phyloP scores from a whole-genome alignment of 192 early-diverging fungal species.

The Chytriomyces hyalinus region DNA sequence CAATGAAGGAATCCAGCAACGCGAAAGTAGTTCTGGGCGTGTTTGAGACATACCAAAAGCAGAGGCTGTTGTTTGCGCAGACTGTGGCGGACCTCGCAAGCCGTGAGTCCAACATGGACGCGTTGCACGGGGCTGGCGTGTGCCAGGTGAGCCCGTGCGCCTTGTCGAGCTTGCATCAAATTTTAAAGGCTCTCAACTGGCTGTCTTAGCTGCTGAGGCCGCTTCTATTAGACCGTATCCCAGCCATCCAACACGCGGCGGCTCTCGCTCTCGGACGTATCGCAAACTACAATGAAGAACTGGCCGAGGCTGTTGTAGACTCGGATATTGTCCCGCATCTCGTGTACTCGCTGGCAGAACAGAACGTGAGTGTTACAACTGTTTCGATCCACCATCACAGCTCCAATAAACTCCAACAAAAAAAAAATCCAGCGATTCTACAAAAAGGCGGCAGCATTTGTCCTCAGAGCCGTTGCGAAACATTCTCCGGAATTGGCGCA shows the following conservation, averaged over 20 bases:
- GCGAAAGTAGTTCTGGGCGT: conserved; percentile 54
- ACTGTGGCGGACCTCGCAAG: conserved; percentile 63
- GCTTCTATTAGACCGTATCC: conserved; percentile 58
- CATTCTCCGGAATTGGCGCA: conserved; percentile 63
- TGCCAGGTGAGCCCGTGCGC: too few species aligned
- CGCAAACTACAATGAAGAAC: conserved; percentile 62
- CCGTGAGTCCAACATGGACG: conserved; percentile 63
- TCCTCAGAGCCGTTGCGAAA: conserved; percentile 62
- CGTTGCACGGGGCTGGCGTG: conserved; percentile 55
- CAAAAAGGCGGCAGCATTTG: conserved; percentile 65
- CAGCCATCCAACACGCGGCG: conserved; percentile 66
- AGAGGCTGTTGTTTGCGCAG: conserved; percentile 63
- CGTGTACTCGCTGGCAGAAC: conserved; percentile 56
- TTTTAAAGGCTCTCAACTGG: too few species aligned
- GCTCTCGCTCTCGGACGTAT: conserved; percentile 62
- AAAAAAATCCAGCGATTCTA: conserved; percentile 53
- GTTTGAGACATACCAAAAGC: conserved; percentile 65
- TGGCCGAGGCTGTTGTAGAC: conserved; percentile 61
- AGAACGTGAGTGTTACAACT: conserved; percentile 51
- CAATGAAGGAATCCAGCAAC: conserved; percentile 18
- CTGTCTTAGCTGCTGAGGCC: conserved; percentile 48
- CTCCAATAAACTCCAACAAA: not conserved
- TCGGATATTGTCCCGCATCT: conserved; percentile 62
- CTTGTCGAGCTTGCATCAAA: too few species aligned
- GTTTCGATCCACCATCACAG: not conserved